Evolutionary conservation across 108 stramenopile genomes (phyloP), one percentile per base, ranked within the genome.

Genomic region (Mayamaea pseudoterrestris): DNA sequence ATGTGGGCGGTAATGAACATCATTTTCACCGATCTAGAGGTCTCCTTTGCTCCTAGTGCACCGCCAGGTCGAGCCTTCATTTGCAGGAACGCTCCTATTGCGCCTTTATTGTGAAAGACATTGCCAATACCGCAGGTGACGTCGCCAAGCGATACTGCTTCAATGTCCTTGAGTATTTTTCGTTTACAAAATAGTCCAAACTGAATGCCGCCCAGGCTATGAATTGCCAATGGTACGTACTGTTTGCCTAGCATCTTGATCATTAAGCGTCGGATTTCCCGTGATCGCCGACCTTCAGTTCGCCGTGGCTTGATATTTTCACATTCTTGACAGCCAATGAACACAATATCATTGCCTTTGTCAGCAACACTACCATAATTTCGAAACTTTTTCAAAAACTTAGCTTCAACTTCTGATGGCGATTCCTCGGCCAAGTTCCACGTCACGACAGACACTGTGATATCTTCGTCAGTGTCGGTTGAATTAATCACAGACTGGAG

Each of bases 21-120:
- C 58, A 92, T 76, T 43, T 59, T 52, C 26, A 84, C 47, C 17
- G 73, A 76, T 61, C 70, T 83, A 13, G 60, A 31, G 35, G 28
- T 12, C n/a, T n/a, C n/a, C n/a, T 35, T 47, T 5, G 34, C 32
- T 9, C 18, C 25, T 6, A 9, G 17, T 8, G 17, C 21, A 13
- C 35, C 6, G 27, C 30, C 44, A 8, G 34, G 22, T 28, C 61
- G 47, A 31, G 68, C 63, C 41, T 78, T 83, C 22, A 66, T 34
- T 47, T 60, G 53, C 5, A 39, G 37, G 56, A 81, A 91, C 8
- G 82, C 84, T 24, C 74, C 81, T 36, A 92, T 85, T 24, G 80
- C 90, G 13, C 90, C 90, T 52, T 92, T 92, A 61, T 92, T 92
- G 57, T 92, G 90, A 41, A 92, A 82, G 0, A 87, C 83, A 47